Evolutionary conservation across 1,284 basidiomycete genomes (phyloP), one percentile per base, ranked within the genome.

Genomic region (Apiotrichum montevideense): DNA sequence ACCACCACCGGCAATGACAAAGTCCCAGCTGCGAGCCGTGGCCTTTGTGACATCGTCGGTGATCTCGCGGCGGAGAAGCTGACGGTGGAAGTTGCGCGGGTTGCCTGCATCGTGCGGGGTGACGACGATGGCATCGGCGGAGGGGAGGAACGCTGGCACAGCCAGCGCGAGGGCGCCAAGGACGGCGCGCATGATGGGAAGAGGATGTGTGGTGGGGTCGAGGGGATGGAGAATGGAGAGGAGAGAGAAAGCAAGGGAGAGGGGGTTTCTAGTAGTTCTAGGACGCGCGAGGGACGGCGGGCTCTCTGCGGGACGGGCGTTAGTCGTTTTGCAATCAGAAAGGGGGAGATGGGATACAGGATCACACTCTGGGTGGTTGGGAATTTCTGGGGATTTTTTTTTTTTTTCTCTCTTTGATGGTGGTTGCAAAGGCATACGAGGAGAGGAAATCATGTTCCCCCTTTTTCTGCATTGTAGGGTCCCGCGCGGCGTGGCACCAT

Each of bases 1-100:
- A 44, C 87, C 87, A 37, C 87, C 87, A 39, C 76, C 76, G 3
- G 71, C 75, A 55, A 77, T 73, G 54, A 77, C 63, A 56, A 76
- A 77, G 58, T 77, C 76, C 52, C 71, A 76, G 8, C 63, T 61
- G 34, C 63, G 52, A 29, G 66, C 69, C 51, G 61, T 54, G 35
- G 70, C 66, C 21, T 60, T 45, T 9, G 59, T 33, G 6, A 66
- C 60, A 45, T 71, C 62, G 46, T 55, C 54, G 32, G 71, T 73
- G 55, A 76, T 68, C 47, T 53, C 56, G 34, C 66, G 58, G 41
- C 61, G 62, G 46, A 70, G 57, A 14, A 63, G 55, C 29, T 54
- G 44, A 33, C 64, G 64, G 46, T 70, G 62, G 3, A 68, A 66
- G 58, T 76, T 63, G 49, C 65, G 45, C 11, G 60, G 29, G 55